Evolutionary conservation across 306 rosid genomes (phyloP).

Genomic region (Urtica urens): DNA sequence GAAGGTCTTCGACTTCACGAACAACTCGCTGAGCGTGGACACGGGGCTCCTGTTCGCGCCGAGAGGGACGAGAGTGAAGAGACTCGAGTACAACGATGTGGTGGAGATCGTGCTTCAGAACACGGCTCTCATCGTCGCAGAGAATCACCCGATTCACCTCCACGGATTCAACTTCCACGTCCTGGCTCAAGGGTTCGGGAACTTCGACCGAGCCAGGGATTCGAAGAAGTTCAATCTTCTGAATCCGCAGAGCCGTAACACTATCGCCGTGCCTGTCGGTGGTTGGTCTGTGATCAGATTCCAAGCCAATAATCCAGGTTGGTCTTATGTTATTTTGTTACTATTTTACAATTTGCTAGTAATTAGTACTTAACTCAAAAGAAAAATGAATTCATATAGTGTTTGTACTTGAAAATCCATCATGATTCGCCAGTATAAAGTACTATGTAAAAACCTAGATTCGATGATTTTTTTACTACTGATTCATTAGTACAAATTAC

Average conservation of each 20-base stretch:
- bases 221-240: slow-evolving; percentile 6
- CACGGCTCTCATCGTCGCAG: slow-evolving; percentile 3
- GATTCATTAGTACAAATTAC: too few species aligned
- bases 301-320: slow-evolving; percentile 18
- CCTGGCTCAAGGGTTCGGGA: slow-evolving; percentile 18
- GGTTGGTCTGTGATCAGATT: slow-evolving; percentile 26
- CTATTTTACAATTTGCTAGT: too few species aligned
- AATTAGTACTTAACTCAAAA: too few species aligned
- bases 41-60: not conserved
- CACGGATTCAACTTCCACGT: slow-evolving; percentile 17
- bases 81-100: slow-evolving; percentile 2
- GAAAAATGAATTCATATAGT: too few species aligned
- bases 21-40: not conserved
- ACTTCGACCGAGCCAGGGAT: slow-evolving; percentile 6
- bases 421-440: too few species aligned
- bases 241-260: slow-evolving; percentile 17
- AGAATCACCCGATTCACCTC: slow-evolving; percentile 15
- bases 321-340: too few species aligned
- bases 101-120: slow-evolving; percentile 18
- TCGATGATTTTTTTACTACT: too few species aligned
- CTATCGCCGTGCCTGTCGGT: slow-evolving; percentile 8
- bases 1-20: not conserved
- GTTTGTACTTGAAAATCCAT: too few species aligned
- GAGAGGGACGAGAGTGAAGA: slow-evolving; percentile 10
- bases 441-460: too few species aligned